Evolutionary conservation across 306 rosid species (phyloP).

Genomic region (Trichosanthes truncata): DNA sequence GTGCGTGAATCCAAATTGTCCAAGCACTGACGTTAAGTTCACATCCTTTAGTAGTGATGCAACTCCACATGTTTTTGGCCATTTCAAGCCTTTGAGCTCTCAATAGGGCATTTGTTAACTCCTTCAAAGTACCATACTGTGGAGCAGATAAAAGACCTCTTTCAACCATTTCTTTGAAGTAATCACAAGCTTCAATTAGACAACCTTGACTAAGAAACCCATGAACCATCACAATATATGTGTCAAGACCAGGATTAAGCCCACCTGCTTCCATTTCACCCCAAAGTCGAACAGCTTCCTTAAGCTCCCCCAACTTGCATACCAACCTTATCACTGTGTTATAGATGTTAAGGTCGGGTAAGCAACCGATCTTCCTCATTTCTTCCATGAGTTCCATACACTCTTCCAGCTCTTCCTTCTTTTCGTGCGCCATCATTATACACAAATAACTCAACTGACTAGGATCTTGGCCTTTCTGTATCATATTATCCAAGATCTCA

Average conservation of each 20-base stretch:
- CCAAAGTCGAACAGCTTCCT: conserved; percentile 66
- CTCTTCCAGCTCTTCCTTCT: conserved; percentile 80
- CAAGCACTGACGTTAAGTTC: conserved; percentile 62
- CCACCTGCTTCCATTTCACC: conserved; percentile 58
- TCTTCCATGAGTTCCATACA: conserved; percentile 57
- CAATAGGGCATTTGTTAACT: conserved; percentile 47
- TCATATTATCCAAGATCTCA: conserved; percentile 68
- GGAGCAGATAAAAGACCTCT: conserved; percentile 58
- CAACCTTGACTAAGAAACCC: conserved; percentile 62
- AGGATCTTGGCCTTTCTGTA: conserved; percentile 50
- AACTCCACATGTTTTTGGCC: conserved; percentile 78
- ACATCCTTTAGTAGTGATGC: conserved; percentile 40
- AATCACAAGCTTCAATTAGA: conserved; percentile 69
- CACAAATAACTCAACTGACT: conserved; percentile 54
- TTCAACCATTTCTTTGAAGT: conserved; percentile 68
- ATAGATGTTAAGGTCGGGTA: conserved; percentile 55
- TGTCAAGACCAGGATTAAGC: conserved; percentile 49
- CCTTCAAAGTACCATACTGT: conserved; percentile 75
- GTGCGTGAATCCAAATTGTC: conserved; percentile 87
- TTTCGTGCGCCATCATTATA: conserved; percentile 68
- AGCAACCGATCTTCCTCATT: conserved; percentile 66
- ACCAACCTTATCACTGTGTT: conserved; percentile 64
- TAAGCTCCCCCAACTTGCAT: conserved; percentile 66
- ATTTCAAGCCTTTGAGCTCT: conserved; percentile 70
- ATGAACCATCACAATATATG: conserved; percentile 71